These are phyloP conservation scores for Camelina laxa DNA, from an alignment of 345 rosid genomes.

Conservation along the genomic window DNA sequence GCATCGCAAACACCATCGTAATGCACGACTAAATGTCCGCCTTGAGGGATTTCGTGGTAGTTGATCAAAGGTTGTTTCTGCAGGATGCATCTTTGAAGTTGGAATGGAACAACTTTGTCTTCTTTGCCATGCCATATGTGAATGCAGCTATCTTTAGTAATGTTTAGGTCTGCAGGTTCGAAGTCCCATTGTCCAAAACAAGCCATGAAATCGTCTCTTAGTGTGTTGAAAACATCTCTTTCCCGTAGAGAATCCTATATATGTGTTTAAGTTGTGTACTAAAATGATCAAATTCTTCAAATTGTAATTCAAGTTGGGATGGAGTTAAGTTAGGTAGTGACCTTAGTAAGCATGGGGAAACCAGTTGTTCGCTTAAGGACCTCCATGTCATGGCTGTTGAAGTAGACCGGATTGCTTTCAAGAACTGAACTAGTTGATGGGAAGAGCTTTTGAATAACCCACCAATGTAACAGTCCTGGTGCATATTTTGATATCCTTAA, in stretches of 20 bases:
- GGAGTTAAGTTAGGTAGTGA: constrained; percentile 27
- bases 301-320: neutral
- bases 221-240: constrained; percentile 60
- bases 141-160: constrained; percentile 48
- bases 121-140: constrained; percentile 88
- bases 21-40: constrained; percentile 86
- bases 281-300: neutral
- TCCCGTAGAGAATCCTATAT: constrained; percentile 55
- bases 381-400: constrained; percentile 67
- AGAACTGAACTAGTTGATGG: constrained; percentile 59
- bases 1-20: constrained; percentile 70
- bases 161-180: constrained; percentile 65
- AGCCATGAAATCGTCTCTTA: constrained; percentile 58
- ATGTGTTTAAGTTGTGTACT: constrained; percentile 10
- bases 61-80: constrained; percentile 71
- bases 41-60: constrained; percentile 82
- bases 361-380: constrained; percentile 64
- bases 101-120: constrained; percentile 83
- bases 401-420: constrained; percentile 66
- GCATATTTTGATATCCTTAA: constrained; percentile 63
- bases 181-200: constrained; percentile 86
- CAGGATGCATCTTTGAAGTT: constrained; percentile 70
- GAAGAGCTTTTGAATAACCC: constrained; percentile 67
- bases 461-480: constrained; percentile 78
- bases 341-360: constrained; percentile 88